Evolutionary conservation across 2,329 filamentous ascomycete species (phyloP), one percentile per base, ranked within the genome.

Genomic region (Cladorrhinum sp.): DNA sequence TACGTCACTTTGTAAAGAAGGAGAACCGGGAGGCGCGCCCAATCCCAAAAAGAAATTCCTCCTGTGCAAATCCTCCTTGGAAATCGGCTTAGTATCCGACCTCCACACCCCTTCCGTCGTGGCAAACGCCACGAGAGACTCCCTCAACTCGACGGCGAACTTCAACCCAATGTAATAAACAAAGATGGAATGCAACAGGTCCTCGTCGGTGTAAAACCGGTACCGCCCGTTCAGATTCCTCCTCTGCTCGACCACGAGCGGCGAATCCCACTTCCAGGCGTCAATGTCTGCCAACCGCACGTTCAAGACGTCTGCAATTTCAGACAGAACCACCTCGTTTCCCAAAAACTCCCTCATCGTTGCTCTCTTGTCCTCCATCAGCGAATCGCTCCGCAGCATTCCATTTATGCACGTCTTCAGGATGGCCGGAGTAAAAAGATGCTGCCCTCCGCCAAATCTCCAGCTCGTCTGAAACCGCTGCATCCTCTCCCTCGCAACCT

Each of bases 151-250:
- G 1, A 72, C 67, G 2, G 73, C 72, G 71, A 75, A 77, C 14
- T 66, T 67, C 18, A 72, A 65, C 3, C 77, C 77, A 26, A 80
- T 66, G 61, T 74, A 77, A 30, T 79, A 73, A 3, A 79, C 65
- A 9, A 79, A 69, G 16, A 80, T 71, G 1, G 76, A 73, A 57
- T 79, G 74, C 9, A 78, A 70, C 2, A 77, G 70, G 62, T 87
- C 84, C 56, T 79, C 76, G 57, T 79, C 75, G 75, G 84, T 83
- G 67, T 79, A 85, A 24, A 86, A 80, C 1, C 83, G 76, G 67
- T 86, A 87, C 53, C 77, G 73, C 65, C 77, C 77, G 67, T 74
- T 78, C 21, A 78, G 71, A 26, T 77, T 73, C n/a, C 76, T 73
- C 23, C 77, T 73, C 68, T 75, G 72, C 48, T 74, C 67, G 8